Evolutionary conservation across 225 moss, liverwort and hornwort species (phyloP).

Genomic region (Antitrichia curtipendula): DNA sequence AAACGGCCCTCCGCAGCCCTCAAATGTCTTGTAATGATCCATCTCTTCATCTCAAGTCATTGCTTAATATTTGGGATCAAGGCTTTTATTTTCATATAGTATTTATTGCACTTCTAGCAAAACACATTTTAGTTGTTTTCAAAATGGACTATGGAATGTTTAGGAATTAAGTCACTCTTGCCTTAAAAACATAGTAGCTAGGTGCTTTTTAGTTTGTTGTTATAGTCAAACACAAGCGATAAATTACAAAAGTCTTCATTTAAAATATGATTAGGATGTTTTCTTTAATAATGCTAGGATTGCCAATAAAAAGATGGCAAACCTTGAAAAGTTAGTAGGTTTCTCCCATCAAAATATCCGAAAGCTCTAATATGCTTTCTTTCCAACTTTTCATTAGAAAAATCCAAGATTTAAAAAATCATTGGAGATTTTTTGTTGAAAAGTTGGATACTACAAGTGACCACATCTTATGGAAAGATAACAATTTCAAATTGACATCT

Average conservation of each 20-base stretch:
- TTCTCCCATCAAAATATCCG: background rate
- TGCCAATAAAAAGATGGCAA: background rate
- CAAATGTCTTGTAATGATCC: no score
- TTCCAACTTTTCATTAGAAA: background rate
- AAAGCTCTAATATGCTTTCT: background rate
- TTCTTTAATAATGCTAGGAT: background rate
- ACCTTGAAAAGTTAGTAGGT: background rate
- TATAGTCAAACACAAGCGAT: no score
- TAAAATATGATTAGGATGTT: no score
- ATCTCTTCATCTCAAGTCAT: background rate
- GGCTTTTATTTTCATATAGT: background rate
- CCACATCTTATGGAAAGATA: no score
- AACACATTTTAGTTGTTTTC: background rate
- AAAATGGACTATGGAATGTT: fast-evolving
- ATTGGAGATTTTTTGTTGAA: background rate
- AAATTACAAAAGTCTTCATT: no score
- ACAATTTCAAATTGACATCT: background rate
- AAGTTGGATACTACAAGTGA: no score
- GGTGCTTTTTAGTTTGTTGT: no score
- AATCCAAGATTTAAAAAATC: background rate
- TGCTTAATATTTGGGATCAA: background rate
- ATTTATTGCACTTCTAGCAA: fast-evolving
- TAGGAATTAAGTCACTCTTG: no score
- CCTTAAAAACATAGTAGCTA: background rate
- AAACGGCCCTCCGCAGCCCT: no score